phyloP scores from a whole-genome alignment of 257 asterid species.

The Scutellaria baicalensis region DNA sequence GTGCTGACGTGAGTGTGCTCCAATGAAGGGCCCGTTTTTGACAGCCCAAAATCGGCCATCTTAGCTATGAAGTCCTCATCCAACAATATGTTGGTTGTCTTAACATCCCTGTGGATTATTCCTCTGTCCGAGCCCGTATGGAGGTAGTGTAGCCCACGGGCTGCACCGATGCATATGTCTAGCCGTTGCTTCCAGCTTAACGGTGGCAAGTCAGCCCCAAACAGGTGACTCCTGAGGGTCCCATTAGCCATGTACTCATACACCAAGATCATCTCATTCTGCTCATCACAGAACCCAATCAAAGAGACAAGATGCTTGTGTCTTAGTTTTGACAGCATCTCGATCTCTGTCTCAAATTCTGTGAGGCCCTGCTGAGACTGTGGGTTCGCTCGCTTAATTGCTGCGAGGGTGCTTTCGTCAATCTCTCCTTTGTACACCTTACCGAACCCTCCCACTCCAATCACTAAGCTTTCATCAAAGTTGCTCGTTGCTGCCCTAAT shows the following conservation, averaged over 20 bases:
- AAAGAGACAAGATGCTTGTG: constrained; percentile 80
- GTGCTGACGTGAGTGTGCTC: constrained; percentile 94
- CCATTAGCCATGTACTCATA: constrained; percentile 92
- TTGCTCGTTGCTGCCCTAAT: constrained; percentile 56
- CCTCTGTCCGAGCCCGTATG: constrained; percentile 87
- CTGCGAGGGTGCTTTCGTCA: constrained; percentile 50
- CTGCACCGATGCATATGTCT: constrained; percentile 74
- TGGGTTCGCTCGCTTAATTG: constrained; percentile 75
- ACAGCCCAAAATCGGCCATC: constrained; percentile 89
- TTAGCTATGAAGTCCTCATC: constrained; percentile 68
- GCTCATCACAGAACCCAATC: constrained; percentile 87
- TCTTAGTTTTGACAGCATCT: constrained; percentile 68
- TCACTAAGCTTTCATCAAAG: constrained; percentile 64
- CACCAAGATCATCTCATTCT: constrained; percentile 78
- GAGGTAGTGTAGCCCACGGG: constrained; percentile 79
- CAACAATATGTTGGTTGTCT: constrained; percentile 76
- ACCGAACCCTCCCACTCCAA: constrained; percentile 91
- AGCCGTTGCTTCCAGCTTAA: constrained; percentile 75
- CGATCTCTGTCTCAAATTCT: constrained; percentile 85
- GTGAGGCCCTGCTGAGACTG: constrained; percentile 81
- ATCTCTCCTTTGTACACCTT: constrained; percentile 76
- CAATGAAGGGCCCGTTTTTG: constrained; percentile 71
- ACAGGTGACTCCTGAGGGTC: constrained; percentile 69
- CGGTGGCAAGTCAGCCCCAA: constrained; percentile 58
- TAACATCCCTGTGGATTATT: constrained; percentile 76